Percentiles rank a stretch among this genome's conserved stretches.
phyloP scores from a whole-genome alignment of 495 filamentous ascomycete species.

The Letharia lupina region DNA sequence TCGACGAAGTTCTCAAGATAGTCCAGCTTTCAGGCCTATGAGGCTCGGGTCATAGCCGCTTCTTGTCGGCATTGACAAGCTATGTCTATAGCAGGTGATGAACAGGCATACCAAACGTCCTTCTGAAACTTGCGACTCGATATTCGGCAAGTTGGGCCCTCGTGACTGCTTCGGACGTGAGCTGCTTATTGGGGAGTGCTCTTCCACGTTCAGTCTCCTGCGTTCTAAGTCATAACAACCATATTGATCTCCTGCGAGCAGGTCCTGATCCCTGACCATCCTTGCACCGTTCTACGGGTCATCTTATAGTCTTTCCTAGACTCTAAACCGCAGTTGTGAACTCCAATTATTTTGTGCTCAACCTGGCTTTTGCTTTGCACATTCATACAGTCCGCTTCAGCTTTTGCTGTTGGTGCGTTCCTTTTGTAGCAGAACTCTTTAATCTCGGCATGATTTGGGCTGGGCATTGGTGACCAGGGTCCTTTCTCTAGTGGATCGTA shows the following conservation, averaged over 20 bases:
- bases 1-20: background rate
- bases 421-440: background rate
- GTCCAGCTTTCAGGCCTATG: background rate
- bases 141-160: background rate
- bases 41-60: background rate
- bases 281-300: background rate
- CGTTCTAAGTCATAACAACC: background rate
- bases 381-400: background rate
- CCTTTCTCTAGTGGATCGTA: background rate
- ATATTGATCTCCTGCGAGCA: background rate
- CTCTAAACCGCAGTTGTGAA: too few relatives aligned
- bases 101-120: background rate
- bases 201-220: background rate
- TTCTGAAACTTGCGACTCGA: background rate
- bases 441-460: constrained; percentile 7
- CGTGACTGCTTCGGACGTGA: background rate
- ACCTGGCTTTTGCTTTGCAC: background rate
- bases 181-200: background rate
- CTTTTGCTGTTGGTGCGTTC: background rate
- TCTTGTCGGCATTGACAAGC: background rate
- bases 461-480: background rate
- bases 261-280: background rate
- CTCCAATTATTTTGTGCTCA: background rate
- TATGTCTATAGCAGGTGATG: background rate
- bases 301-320: background rate